These are phyloP conservation scores for Polyplosphaeria fusca DNA, from an alignment of 495 filamentous ascomycete genomes.

Conservation along the genomic window DNA sequence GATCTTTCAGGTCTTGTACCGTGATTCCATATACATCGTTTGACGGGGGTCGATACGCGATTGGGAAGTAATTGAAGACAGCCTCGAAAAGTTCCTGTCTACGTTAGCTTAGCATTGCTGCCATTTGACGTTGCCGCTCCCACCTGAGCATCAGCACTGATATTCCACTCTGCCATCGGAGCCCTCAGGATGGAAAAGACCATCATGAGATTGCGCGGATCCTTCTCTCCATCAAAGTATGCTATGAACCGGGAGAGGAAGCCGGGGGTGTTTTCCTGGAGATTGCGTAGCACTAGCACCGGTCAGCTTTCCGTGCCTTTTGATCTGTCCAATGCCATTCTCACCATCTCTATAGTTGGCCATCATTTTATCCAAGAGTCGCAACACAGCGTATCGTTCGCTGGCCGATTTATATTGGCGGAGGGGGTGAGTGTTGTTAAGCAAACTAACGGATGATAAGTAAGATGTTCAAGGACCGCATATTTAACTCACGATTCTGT, in stretches of 20 bases:
- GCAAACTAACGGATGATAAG: constrained; percentile 27
- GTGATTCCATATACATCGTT: constrained; percentile 75
- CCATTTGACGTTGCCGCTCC: constrained; percentile 15
- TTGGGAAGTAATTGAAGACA: constrained; percentile 77
- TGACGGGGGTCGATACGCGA: constrained; percentile 71
- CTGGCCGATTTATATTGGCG: constrained; percentile 53
- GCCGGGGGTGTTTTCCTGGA: constrained; percentile 39
- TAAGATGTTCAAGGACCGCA: background rate
- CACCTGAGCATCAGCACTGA: constrained; percentile 61
- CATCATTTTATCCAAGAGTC: constrained; percentile 64
- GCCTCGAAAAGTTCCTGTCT: constrained; percentile 57
- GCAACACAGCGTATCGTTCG: constrained; percentile 63
- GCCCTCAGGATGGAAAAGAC: constrained; percentile 72
- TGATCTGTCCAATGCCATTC: background rate
- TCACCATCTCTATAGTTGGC: constrained; percentile 59
- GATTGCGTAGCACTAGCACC: constrained; percentile 32
- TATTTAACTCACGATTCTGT: constrained; percentile 31
- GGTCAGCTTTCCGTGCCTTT: constrained; percentile 5
- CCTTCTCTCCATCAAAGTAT: constrained; percentile 72
- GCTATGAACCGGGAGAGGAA: constrained; percentile 63
- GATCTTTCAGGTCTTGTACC: constrained; percentile 66
- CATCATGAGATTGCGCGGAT: constrained; percentile 74
- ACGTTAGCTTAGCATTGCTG: constrained; percentile 34
- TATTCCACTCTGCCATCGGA: constrained; percentile 71
- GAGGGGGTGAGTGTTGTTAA: constrained; percentile 40